These are phyloP conservation scores for Xylaria sp. DNA, from an alignment of 2,329 filamentous ascomycete genomes.

Conservation along the genomic window DNA sequence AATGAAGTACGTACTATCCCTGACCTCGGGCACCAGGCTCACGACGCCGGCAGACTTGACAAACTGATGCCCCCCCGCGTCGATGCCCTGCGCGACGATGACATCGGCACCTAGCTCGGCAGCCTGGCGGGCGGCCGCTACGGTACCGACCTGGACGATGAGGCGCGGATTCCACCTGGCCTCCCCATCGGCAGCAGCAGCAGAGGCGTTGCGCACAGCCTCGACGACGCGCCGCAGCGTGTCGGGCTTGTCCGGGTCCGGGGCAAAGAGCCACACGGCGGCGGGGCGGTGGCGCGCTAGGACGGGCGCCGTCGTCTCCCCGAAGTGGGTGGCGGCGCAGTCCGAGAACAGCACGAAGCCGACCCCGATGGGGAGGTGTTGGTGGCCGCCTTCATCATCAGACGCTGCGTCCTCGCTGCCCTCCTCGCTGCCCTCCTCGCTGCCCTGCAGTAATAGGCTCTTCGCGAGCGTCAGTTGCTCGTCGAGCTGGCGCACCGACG, in stretches of 20 bases:
- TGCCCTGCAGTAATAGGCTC: slow-evolving; percentile 5
- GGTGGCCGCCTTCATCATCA: slow-evolving; percentile 20
- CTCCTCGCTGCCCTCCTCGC: background rate
- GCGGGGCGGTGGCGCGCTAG: slow-evolving; percentile 63
- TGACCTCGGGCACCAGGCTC: slow-evolving; percentile 59
- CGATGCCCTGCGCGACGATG: slow-evolving; percentile 62
- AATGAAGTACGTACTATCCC: slow-evolving; percentile 49
- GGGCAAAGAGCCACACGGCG: slow-evolving; percentile 75
- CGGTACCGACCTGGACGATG: slow-evolving; percentile 62
- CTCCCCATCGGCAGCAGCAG: too few species aligned
- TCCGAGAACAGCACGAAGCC: slow-evolving; percentile 69
- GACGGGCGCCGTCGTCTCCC: slow-evolving; percentile 58
- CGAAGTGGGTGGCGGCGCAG: slow-evolving; percentile 52
- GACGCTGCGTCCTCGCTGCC: background rate
- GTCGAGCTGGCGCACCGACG: slow-evolving; percentile 46
- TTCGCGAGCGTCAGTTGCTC: slow-evolving; percentile 44
- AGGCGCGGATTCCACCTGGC: slow-evolving; percentile 51
- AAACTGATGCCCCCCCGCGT: slow-evolving; percentile 64
- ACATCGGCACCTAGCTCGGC: slow-evolving; percentile 55
- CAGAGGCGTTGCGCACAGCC: slow-evolving; percentile 26
- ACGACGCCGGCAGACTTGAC: slow-evolving; percentile 57
- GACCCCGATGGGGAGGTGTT: slow-evolving; percentile 65
- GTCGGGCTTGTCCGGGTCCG: slow-evolving; percentile 50
- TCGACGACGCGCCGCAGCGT: slow-evolving; percentile 40
- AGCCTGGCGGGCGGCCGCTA: slow-evolving; percentile 56